Evolutionary conservation across 371 early-diverging fungal genomes (phyloP).

Genomic region (Cokeromyces recurvatus): DNA sequence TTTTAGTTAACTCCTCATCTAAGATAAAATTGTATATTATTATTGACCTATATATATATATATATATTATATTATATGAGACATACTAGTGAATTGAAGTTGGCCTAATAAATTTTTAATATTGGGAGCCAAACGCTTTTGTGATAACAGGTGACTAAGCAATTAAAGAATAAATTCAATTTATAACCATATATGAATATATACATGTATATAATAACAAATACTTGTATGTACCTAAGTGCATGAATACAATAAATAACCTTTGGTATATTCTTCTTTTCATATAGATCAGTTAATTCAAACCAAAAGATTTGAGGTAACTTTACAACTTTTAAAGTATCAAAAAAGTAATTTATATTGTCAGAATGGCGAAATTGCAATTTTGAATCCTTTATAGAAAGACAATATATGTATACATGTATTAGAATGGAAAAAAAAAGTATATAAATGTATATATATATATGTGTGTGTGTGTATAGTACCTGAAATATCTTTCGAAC

Average conservation of each 20-base stretch:
- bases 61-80: too few relatives aligned
- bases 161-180: too few relatives aligned
- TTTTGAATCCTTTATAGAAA: constrained; percentile 70
- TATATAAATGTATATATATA: too few relatives aligned
- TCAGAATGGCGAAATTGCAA: constrained; percentile 97
- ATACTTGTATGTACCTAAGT: constrained; percentile 79
- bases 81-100: constrained; percentile 82
- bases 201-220: too few relatives aligned
- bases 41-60: background rate
- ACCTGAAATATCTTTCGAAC: constrained; percentile 88
- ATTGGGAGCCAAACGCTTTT: constrained; percentile 80
- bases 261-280: constrained; percentile 99
- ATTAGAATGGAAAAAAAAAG: too few relatives aligned
- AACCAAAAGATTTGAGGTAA: constrained; percentile 95
- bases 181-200: too few relatives aligned
- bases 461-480: background rate
- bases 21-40: background rate
- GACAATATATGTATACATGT: too few relatives aligned
- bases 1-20: constrained; percentile 81
- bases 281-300: constrained; percentile 98
- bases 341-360: constrained; percentile 96
- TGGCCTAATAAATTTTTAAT: constrained; percentile 92
- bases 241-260: constrained; percentile 99
- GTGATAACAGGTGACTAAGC: constrained; percentile 80
- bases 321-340: constrained; percentile 74